Evolutionary conservation across 306 rosid genomes (phyloP).

Genomic region (Citrullus colocynthis): DNA sequence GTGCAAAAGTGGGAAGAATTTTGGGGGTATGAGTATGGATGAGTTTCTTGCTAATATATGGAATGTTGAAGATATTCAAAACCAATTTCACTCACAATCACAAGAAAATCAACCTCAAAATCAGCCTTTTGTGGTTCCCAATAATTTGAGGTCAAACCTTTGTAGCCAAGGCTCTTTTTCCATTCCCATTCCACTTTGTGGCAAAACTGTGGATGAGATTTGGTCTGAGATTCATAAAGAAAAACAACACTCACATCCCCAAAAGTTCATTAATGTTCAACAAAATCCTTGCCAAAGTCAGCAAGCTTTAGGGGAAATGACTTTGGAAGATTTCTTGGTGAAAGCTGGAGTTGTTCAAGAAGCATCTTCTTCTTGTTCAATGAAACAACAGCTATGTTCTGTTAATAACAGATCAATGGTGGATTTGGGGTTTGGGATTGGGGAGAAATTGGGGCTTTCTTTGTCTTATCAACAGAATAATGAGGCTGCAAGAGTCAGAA

Average conservation of each 20-base stretch:
- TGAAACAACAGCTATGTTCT: background rate
- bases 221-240: conserved; percentile 51
- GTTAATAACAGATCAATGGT: conserved; percentile 3
- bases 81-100: conserved; percentile 10
- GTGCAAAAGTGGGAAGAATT: conserved; percentile 35
- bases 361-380: conserved; percentile 12
- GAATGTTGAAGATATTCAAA: conserved; percentile 35
- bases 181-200: conserved; percentile 44
- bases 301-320: conserved; percentile 43
- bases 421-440: conserved; percentile 18
- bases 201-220: conserved; percentile 54
- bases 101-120: conserved; percentile 6
- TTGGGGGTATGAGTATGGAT: conserved; percentile 62
- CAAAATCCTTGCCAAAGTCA: conserved; percentile 14
- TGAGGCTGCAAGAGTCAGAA: background rate
- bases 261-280: background rate
- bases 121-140: conserved; percentile 9
- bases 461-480: conserved; percentile 12
- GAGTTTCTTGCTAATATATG: conserved; percentile 57
- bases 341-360: conserved; percentile 61
- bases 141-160: background rate
- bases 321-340: conserved; percentile 59
- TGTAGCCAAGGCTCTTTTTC: conserved; percentile 19
- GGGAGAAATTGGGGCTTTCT: conserved; percentile 12
- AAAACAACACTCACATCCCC: conserved; percentile 9